Conservation (phyloP, 495 filamentous ascomycete species). For the Lophiotrema nucula region DNA sequence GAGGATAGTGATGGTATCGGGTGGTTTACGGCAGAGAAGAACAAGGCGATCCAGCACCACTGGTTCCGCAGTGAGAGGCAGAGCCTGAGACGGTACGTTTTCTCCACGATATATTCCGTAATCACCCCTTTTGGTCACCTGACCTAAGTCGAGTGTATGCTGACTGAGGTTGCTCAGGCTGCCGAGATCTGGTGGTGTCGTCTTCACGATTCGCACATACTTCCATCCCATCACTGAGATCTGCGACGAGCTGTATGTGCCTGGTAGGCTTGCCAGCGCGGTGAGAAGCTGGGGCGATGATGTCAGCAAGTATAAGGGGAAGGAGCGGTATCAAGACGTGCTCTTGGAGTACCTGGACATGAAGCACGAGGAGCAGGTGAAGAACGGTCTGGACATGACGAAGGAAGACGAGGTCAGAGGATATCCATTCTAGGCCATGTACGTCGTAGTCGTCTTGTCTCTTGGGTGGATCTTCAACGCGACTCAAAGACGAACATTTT, state of each 20-base stretch:
- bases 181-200: constrained; percentile 71
- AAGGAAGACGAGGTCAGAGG: constrained; percentile 39
- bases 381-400: constrained; percentile 48
- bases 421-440: constrained; percentile 35
- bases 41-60: constrained; percentile 70
- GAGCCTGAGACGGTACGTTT: constrained; percentile 58
- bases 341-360: constrained; percentile 78
- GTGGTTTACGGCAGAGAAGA: constrained; percentile 77
- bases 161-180: constrained; percentile 40
- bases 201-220: constrained; percentile 47
- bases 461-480: too few species aligned
- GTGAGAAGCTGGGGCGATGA: constrained; percentile 81
- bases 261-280: constrained; percentile 42
- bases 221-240: constrained; percentile 45
- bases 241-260: constrained; percentile 42
- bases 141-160: neutral
- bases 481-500: neutral
- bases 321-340: constrained; percentile 73
- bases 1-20: constrained; percentile 66
- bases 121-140: neutral
- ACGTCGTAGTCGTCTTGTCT: too few species aligned
- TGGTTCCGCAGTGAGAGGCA: constrained; percentile 81
- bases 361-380: constrained; percentile 76
- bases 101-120: neutral
- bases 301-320: constrained; percentile 81